phyloP scores from a whole-genome alignment of 768 basidiomycete species.

The Russula lepida region DNA sequence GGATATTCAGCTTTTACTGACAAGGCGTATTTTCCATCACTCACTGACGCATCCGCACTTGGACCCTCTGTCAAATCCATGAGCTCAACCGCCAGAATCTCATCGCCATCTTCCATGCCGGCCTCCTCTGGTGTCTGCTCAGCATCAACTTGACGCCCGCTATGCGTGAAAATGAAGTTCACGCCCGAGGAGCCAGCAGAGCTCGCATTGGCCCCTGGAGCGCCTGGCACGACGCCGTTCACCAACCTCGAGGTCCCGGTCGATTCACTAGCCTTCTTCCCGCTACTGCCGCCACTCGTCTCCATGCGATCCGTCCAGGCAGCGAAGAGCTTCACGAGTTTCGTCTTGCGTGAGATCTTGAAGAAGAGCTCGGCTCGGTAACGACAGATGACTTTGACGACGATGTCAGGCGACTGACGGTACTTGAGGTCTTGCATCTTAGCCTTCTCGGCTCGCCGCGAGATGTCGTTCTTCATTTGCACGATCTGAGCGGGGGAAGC shows the following conservation, averaged over 20 bases:
- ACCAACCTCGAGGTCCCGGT: slow-evolving; percentile 5
- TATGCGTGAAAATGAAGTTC: slow-evolving; percentile 82
- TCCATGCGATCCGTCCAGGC: slow-evolving; percentile 91
- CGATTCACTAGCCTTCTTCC: slow-evolving; percentile 38
- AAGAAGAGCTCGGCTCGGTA: slow-evolving; percentile 89
- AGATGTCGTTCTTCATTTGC: slow-evolving; percentile 77
- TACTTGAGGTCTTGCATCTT: slow-evolving; percentile 74
- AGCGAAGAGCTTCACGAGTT: slow-evolving; percentile 71
- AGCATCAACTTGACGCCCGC: slow-evolving; percentile 68
- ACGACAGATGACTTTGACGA: slow-evolving; percentile 81
- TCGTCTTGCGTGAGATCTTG: slow-evolving; percentile 88
- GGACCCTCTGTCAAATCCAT: slow-evolving; percentile 80
- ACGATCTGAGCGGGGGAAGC: slow-evolving; percentile 41
- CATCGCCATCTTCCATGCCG: slow-evolving; percentile 82
- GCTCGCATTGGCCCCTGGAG: slow-evolving; percentile 28
- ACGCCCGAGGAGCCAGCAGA: slow-evolving; percentile 37
- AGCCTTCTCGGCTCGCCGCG: slow-evolving; percentile 70
- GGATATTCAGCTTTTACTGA: background rate
- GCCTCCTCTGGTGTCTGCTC: slow-evolving; percentile 82
- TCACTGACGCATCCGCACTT: slow-evolving; percentile 52
- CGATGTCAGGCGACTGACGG: slow-evolving; percentile 81
- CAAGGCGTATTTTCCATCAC: background rate
- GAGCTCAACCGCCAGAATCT: slow-evolving; percentile 82
- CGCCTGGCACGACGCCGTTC: slow-evolving; percentile 16
- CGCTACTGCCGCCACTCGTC: slow-evolving; percentile 6